Evolutionary conservation across 371 early-diverging fungal genomes (phyloP).

Genomic region (Modicella reniformis): DNA sequence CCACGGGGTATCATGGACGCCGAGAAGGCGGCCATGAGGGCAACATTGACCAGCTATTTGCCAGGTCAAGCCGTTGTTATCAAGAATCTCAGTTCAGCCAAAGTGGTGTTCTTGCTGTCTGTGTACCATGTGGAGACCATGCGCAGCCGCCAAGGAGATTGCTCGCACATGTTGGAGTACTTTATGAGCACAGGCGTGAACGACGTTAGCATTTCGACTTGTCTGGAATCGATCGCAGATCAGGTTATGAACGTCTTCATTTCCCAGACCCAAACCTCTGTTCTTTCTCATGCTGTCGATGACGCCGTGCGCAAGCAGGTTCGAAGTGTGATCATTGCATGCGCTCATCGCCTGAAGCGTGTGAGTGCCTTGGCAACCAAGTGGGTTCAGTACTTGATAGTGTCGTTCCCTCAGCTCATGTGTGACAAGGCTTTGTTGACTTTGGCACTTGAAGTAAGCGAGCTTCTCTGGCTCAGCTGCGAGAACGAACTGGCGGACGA

Average conservation of each 20-base stretch:
- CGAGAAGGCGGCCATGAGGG: conserved; percentile 51
- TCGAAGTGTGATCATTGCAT: conserved; percentile 67
- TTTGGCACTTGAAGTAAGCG: conserved; percentile 78
- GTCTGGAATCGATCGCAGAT: conserved; percentile 85
- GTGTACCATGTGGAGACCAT: conserved; percentile 88
- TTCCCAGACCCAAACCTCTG: conserved; percentile 64
- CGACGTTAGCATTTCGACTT: conserved; percentile 71
- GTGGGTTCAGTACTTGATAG: conserved; percentile 64
- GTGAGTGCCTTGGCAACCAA: conserved; percentile 72
- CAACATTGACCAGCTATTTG: conserved; percentile 55
- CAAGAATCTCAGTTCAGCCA: conserved; percentile 75
- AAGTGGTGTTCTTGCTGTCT: conserved; percentile 83
- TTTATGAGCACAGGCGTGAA: conserved; percentile 86
- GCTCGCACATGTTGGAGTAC: conserved; percentile 79
- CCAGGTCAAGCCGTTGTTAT: conserved; percentile 67
- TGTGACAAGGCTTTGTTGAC: conserved; percentile 73
- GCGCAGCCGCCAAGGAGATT: conserved; percentile 77
- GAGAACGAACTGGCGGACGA: conserved; percentile 84
- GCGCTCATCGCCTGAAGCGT: conserved; percentile 75
- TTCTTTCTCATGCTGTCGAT: conserved; percentile 59
- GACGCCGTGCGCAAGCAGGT: conserved; percentile 64
- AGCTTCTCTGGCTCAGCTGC: conserved; percentile 83
- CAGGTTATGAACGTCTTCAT: conserved; percentile 65
- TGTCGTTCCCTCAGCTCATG: conserved; percentile 78
- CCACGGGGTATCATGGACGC: conserved; percentile 76